Evolutionary conservation across 2,329 filamentous ascomycete genomes (phyloP).

Genomic region (Phialophora tarda): DNA sequence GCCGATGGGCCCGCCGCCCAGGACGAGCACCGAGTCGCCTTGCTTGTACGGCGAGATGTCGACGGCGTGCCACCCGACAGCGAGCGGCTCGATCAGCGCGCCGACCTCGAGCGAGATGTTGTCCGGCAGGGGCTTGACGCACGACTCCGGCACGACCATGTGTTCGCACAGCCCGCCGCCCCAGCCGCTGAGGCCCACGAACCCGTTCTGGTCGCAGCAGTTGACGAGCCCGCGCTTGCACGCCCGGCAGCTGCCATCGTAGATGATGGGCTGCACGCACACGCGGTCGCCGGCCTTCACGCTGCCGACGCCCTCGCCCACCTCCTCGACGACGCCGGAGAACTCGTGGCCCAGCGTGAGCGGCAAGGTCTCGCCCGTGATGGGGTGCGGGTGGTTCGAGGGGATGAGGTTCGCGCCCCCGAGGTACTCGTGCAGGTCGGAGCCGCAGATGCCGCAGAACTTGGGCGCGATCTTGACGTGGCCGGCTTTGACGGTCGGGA

Average conservation of each 20-base stretch:
- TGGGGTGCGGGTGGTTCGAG: constrained; percentile 55
- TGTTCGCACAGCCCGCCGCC: constrained; percentile 60
- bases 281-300: constrained; percentile 57
- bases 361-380: constrained; percentile 59
- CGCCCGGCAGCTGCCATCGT: constrained; percentile 58
- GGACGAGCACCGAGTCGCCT: constrained; percentile 54
- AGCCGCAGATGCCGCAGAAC: constrained; percentile 44
- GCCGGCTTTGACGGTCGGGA: constrained; percentile 48
- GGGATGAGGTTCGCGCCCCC: constrained; percentile 58
- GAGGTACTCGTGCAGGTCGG: constrained; percentile 55
- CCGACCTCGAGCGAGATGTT: constrained; percentile 59
- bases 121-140: constrained; percentile 55
- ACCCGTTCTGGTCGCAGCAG: constrained; percentile 61
- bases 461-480: constrained; percentile 49
- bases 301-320: constrained; percentile 57
- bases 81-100: constrained; percentile 60
- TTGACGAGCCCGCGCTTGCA: constrained; percentile 60
- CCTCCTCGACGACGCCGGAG: constrained; percentile 58
- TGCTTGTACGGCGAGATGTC: constrained; percentile 55
- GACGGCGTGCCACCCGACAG: constrained; percentile 63
- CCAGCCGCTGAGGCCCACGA: constrained; percentile 59
- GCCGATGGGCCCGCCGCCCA: constrained; percentile 62
- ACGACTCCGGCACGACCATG: constrained; percentile 56
- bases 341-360: constrained; percentile 62
- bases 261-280: constrained; percentile 60